Conservation (phyloP, 2,329 filamentous ascomycete species). For the Talaromyces amestolkiae region DNA sequence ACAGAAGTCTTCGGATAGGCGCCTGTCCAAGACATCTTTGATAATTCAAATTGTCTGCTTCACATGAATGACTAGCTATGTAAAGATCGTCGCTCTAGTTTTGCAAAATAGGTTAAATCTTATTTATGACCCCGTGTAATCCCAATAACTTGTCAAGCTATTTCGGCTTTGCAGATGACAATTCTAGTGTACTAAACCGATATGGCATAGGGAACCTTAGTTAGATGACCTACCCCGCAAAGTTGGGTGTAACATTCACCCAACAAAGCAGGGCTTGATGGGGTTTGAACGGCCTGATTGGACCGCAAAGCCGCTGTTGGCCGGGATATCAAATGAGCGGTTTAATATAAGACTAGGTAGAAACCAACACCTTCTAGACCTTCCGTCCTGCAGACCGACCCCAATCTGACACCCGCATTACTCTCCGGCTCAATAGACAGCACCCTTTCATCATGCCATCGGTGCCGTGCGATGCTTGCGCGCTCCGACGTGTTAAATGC, state of each 20-base stretch:
- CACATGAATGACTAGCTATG: not conserved
- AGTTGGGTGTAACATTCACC: not conserved
- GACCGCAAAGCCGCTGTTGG: not conserved
- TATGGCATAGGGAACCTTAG: not conserved
- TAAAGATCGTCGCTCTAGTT: not conserved
- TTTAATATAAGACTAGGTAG: not conserved
- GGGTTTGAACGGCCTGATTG: not conserved
- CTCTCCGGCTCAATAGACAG: not conserved
- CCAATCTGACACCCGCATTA: not conserved
- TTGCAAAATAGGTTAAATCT: not conserved
- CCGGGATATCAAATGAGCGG: not conserved
- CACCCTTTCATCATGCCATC: conserved; percentile 5
- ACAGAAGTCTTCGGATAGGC: not conserved
- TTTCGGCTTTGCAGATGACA: not conserved
- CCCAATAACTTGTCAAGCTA: not conserved
- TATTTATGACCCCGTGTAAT: not conserved
- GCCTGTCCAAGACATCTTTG: not conserved
- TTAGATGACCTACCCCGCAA: conserved; percentile 8
- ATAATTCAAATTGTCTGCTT: not conserved
- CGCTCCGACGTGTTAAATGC: conserved; percentile 21
- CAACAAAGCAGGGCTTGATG: not conserved
- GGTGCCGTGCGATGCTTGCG: conserved; percentile 16
- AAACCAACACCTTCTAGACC: conserved; percentile 3
- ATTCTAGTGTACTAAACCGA: not conserved
- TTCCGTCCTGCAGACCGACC: not conserved